Base-by-base conservation (phyloP, 805 yeast species). In the Kuraishia ogatae region DNA sequence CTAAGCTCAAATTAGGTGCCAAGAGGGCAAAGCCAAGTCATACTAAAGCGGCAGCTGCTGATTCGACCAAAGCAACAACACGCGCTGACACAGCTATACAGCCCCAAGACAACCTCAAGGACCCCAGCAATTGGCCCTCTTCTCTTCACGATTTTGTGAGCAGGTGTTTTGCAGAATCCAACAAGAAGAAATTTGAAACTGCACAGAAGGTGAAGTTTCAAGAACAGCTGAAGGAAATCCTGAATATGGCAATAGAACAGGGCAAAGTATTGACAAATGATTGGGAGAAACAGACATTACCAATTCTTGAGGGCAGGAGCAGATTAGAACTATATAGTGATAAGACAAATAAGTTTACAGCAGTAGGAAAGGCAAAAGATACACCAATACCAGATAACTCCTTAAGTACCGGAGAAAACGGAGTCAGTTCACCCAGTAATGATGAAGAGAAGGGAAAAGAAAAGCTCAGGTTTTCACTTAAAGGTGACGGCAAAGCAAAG, bases 271-370 rank as follows among this genome's bases (percentile, higher is more conserved):
- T 77, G 69, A 58, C 66, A 0, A 82, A 79, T 58, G 77, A 82
- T 57, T 85, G 91, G 91, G 63, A 61, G 2, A 58, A 51, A 11
- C 83, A 81, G 63, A 66, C 67, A 29, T 58, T 85, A 5, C 89
- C 89, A 1, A 59, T 76, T 51, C 60, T 73, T 57, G 71, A 69
- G 26, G 48, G 50, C 29, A 53, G 23, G 55, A 49, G 19, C 52
- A 52, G 13, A 17, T 17, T 35, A 15, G 43, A 35, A 17, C 43
- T 35, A 35, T 35, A 35, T 17, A 35, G 43, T 15, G 43, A 35
- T 10, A 35, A 15, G n/a, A 35, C 6, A 15, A 35, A 35, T 11
- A 35, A 8, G 43, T 35, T 35, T 11, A 35, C 43, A 35, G 43
- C 43, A 11, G 13, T 35, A 8, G 43, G 43, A 13, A 35, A 15